A percentile compares a stretch with the other conserved stretches of the same genome.
These are phyloP conservation scores for Ceratonia siliqua DNA, from an alignment of 306 rosid genomes.

Conservation along the genomic window DNA sequence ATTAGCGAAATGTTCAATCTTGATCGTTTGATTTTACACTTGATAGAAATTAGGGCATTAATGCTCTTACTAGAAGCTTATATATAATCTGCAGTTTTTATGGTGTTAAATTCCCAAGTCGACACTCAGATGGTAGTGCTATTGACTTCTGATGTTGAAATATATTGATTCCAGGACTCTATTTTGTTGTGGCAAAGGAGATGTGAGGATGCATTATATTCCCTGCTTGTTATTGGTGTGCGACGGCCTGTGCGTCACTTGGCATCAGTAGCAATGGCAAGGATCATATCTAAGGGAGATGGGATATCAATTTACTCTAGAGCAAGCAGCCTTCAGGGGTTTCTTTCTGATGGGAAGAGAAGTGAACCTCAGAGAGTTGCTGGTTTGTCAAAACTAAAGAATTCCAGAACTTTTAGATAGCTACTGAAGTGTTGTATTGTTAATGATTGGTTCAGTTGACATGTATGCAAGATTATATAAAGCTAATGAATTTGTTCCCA, in stretches of 20 bases:
- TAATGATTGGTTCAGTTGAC: conserved; percentile 20
- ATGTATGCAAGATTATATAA: conserved; percentile 10
- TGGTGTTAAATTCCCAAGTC: neutral
- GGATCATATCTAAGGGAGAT: conserved; percentile 87
- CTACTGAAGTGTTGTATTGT: conserved; percentile 26
- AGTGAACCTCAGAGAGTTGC: conserved; percentile 85
- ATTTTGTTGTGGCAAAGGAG: conserved; percentile 92
- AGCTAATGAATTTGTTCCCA: neutral
- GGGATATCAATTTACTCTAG: conserved; percentile 86
- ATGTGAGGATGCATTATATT: conserved; percentile 90
- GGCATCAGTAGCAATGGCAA: conserved; percentile 91
- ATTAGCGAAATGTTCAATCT: neutral
- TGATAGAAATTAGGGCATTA: neutral
- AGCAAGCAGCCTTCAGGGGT: conserved; percentile 97
- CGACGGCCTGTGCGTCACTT: conserved; percentile 93
- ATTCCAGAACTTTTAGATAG: conserved; percentile 31
- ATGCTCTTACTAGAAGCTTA: conserved; percentile 16
- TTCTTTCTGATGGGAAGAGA: conserved; percentile 84
- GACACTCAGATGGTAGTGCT: neutral
- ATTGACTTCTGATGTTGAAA: conserved; percentile 22
- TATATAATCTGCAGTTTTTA: neutral
- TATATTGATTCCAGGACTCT: conserved; percentile 62
- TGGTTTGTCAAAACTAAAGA: conserved; percentile 54
- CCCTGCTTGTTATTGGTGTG: conserved; percentile 86
- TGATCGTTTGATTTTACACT: conserved; percentile 1